A percentile compares a stretch with the other conserved stretches of the same genome.
Evolutionary conservation across 495 filamentous ascomycete genomes (phyloP).

Genomic region (Tuber melanosporum): DNA sequence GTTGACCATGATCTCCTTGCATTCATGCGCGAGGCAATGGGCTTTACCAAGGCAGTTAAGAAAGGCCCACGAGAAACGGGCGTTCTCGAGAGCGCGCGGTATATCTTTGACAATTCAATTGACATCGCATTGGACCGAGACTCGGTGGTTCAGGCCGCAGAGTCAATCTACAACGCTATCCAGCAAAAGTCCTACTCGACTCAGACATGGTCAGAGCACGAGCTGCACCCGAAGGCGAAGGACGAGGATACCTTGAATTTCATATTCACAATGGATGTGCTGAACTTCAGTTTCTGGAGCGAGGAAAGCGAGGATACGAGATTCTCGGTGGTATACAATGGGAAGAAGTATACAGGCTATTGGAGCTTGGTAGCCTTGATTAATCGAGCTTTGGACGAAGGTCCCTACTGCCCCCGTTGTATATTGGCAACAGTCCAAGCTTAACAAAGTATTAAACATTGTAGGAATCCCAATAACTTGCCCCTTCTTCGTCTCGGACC

Average conservation of each 20-base stretch:
- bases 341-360: constrained; percentile 82
- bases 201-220: constrained; percentile 76
- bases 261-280: constrained; percentile 90
- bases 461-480: constrained; percentile 81
- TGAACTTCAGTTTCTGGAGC: constrained; percentile 97
- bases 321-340: constrained; percentile 74
- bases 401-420: constrained; percentile 44
- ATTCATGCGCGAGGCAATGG: constrained; percentile 73
- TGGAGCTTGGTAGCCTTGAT: constrained; percentile 87
- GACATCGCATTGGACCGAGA: constrained; percentile 80
- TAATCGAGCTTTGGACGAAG: constrained; percentile 83
- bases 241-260: constrained; percentile 76
- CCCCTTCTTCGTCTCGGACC: constrained; percentile 77
- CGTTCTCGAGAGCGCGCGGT: constrained; percentile 75
- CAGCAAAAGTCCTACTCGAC: constrained; percentile 75
- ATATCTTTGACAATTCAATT: constrained; percentile 85
- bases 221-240: constrained; percentile 77
- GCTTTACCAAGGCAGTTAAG: constrained; percentile 48
- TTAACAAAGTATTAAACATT: not conserved
- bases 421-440: not conserved
- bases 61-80: constrained; percentile 63
- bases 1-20: constrained; percentile 79
- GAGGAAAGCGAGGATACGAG: constrained; percentile 56
- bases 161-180: constrained; percentile 70
- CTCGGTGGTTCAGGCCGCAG: constrained; percentile 72